Evolutionary conservation across 192 early-diverging fungal genomes (phyloP).

Genomic region (Coemansia asiatica): DNA sequence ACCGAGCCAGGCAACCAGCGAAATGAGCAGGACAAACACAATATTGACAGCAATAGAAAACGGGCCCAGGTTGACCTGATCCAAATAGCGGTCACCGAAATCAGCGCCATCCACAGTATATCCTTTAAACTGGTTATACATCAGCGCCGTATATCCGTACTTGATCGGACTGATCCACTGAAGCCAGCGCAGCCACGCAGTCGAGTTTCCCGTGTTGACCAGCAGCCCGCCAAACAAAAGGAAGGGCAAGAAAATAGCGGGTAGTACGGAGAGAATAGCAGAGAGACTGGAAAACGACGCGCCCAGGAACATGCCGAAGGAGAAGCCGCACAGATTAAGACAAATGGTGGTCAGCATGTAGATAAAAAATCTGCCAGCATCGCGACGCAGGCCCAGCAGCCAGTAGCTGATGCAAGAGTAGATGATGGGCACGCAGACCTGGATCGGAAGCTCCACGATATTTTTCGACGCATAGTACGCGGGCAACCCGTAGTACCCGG

Average conservation of each 20-base stretch:
- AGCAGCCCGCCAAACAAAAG: conserved; percentile 62
- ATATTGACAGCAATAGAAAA: conserved; percentile 50
- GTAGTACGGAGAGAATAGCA: conserved; percentile 51
- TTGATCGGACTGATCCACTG: conserved; percentile 60
- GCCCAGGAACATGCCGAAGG: conserved; percentile 58
- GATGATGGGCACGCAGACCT: conserved; percentile 52
- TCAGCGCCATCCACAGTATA: conserved; percentile 32
- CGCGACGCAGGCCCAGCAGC: conserved; percentile 56
- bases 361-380: conserved; percentile 50
- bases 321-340: conserved; percentile 52
- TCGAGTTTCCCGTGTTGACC: conserved; percentile 60
- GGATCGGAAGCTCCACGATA: conserved; percentile 58
- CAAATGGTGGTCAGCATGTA: conserved; percentile 32
- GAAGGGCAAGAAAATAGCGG: conserved; percentile 57
- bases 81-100: conserved; percentile 41
- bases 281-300: conserved; percentile 50
- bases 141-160: conserved; percentile 57
- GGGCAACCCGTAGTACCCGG: conserved; percentile 58
- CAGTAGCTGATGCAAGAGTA: conserved; percentile 56
- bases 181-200: conserved; percentile 57
- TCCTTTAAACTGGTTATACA: conserved; percentile 55
- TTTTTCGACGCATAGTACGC: conserved; percentile 62
- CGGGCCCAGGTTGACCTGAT: conserved; percentile 28
- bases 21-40: conserved; percentile 25
- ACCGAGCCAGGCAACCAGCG: conserved; percentile 17